These are phyloP conservation scores for Fusarium nisikadoi DNA, from an alignment of 2,329 filamentous ascomycete genomes.

Conservation along the genomic window DNA sequence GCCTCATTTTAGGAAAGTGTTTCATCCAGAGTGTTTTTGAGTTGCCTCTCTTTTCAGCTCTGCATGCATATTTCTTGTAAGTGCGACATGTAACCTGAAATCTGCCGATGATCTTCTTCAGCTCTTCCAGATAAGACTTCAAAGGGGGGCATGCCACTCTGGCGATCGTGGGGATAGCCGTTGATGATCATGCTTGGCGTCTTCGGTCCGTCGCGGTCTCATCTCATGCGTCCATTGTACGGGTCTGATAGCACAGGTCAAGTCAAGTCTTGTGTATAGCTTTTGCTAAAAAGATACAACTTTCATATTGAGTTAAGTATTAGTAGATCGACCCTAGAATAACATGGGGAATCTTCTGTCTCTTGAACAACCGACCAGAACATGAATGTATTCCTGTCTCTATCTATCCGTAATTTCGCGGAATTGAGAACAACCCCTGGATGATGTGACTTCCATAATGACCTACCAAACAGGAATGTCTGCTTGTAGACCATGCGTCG, in stretches of 20 bases:
- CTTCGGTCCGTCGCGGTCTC: background rate
- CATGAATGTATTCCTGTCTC: background rate
- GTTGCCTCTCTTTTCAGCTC: conserved; percentile 24
- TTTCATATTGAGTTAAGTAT: background rate
- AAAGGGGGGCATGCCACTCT: background rate
- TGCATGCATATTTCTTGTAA: background rate
- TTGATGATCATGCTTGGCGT: conserved; percentile 16
- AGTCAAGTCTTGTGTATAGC: background rate
- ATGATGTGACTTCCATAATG: background rate
- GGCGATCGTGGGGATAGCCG: conserved; percentile 14
- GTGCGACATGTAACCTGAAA: conserved; percentile 1
- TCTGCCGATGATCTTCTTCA: conserved; percentile 26
- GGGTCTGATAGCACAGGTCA: background rate
- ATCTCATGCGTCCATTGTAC: background rate
- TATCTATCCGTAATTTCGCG: background rate
- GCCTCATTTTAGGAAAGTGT: background rate
- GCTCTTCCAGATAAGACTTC: conserved; percentile 8
- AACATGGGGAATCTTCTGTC: too few relatives aligned
- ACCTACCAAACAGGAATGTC: background rate
- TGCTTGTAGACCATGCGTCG: background rate
- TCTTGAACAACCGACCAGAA: background rate
- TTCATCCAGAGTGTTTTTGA: background rate
- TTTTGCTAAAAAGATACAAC: background rate
- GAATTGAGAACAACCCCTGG: background rate
- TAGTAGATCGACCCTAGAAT: background rate